Conservation (phyloP, 176 grass and related monocot species). For the Triticum monococcum region DNA sequence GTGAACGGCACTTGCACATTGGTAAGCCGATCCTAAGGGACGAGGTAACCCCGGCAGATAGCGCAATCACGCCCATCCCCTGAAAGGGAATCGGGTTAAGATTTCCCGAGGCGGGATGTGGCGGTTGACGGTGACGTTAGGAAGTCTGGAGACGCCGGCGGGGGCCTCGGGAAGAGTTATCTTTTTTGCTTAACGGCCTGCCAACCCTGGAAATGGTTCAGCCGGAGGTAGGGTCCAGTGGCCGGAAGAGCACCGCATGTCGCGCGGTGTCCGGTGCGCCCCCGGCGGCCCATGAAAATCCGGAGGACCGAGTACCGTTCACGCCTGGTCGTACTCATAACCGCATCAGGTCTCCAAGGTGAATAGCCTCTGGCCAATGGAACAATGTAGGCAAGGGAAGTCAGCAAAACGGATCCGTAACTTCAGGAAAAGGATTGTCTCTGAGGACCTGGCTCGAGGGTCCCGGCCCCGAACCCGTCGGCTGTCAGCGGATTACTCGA, state of each 20-base stretch:
- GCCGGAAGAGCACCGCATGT: conserved; percentile 41
- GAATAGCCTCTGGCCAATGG: conserved; percentile 58
- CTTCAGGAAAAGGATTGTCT: conserved; percentile 78
- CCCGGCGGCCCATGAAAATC: conserved; percentile 65
- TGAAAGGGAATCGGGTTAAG: conserved; percentile 40
- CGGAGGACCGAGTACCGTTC: conserved; percentile 53
- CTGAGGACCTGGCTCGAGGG: conserved; percentile 60
- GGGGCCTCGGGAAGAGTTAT: conserved; percentile 61
- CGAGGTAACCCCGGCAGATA: conserved; percentile 50
- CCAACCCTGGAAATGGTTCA: conserved; percentile 66
- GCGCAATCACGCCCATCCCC: neutral
- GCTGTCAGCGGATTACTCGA: conserved; percentile 23
- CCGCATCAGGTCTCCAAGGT: conserved; percentile 71
- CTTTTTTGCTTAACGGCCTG: conserved; percentile 69
- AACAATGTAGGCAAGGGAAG: conserved; percentile 88
- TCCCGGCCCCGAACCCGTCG: conserved; percentile 49
- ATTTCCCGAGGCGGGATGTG: conserved; percentile 53
- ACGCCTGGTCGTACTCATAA: conserved; percentile 60
- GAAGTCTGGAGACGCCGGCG: conserved; percentile 57
- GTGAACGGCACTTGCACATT: conserved; percentile 78
- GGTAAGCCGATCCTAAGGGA: conserved; percentile 75
- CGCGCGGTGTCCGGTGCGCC: conserved; percentile 49
- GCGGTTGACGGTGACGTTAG: conserved; percentile 53
- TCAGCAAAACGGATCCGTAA: conserved; percentile 79
- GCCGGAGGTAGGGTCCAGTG: conserved; percentile 71